Base-by-base conservation (phyloP, 768 basidiomycete genomes). In the Naganishia randhawae region DNA sequence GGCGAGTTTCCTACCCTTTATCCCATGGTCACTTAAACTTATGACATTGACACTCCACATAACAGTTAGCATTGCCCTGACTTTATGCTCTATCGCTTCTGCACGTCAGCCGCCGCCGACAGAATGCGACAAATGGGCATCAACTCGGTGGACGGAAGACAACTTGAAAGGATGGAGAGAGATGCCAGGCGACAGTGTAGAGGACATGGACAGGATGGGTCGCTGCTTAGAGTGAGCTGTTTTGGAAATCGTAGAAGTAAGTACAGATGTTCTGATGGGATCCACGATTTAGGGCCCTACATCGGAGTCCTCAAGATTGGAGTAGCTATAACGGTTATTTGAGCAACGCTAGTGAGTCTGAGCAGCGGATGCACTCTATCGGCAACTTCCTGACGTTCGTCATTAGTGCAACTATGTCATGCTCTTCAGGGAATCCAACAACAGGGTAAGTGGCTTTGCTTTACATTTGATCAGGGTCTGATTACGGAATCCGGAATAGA, bases 281-380 rank as follows among this genome's bases (percentile, higher is more conserved):
- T n/a, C 25, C 37, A 39, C 2, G 50, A 1, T 22, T 6, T 37
- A 76, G 77, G 14, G 74, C 77, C 32, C 42, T 78, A 14, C 75
- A 78, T 65, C 66, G 77, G 22, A 77, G 76, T 55, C 75, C 77
- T 2, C 78, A 79, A 54, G 77, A 77, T 66, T 79, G 78, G 78
- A 76, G 69, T 29, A 75, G 71, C 14, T 79, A 79, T 42, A 76
- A 77, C 48, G 71, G 69, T 2, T 79, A 72, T 65, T 39, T 77
- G 35, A 70, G 74, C 48, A 76, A 77, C 61, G 72, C 78, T 0
- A 74, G 78, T 77, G 50, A 71, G 75, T 69, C 13, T 27, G 5
- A 4, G 0, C 14, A 3, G 31, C 5, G n/a, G 25, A 31, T 11
- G 25, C 1, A 27, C 10, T 42, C 25, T n/a, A 25, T 14, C 37